Evolutionary conservation across 2,329 filamentous ascomycete genomes (phyloP), one percentile per base, ranked within the genome.

Genomic region (Trichoderma sp.): DNA sequence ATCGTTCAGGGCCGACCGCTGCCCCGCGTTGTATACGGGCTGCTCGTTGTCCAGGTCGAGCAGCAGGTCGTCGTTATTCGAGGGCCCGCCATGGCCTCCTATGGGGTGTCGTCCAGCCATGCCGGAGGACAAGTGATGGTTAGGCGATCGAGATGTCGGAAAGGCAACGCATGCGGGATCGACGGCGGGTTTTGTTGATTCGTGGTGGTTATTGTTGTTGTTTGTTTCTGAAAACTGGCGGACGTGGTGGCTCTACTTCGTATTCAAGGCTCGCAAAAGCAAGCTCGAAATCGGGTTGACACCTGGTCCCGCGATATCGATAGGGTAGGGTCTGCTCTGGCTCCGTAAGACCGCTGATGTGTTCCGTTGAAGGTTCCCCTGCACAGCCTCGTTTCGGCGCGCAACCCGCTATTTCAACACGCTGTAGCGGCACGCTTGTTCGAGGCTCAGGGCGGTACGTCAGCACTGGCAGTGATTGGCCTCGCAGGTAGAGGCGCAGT

Each of bases 1-100:
- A 80, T 97, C 94, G 80, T 91, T 91, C 73, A 93, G 85, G n/a
- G 92, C 89, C 64, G 94, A 91, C 72, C 90, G 89, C 81, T 94
- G 92, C 74, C 94, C 94, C 75, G 87, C 87, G 80, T 88, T 89
- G 82, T 98, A 97, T 72, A 87, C 80, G 68, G 92, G 90, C 76
- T 91, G 89, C 72, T 91, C 87, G 78, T 92, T 90, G 77, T 93
- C 90, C 75, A 93, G 86, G 81, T 94, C 92, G 80, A 95, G 89
- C 72, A 95, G 86, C 73, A 94, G 87, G 79, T 91, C 87, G 79
- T 89, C 83, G 77, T 80, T 82, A 77, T 83, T 82, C 74, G 85
- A 83, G 76, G 85, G 81, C 77, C 82, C 85, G 79, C 85, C 85
- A 74, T 84, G 84, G 79, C 85, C 85, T 79, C 80, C 80, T 79